Evolutionary conservation across 176 grass and related monocot species (phyloP), one percentile per base, ranked within the genome.

Genomic region (Typha latifolia): DNA sequence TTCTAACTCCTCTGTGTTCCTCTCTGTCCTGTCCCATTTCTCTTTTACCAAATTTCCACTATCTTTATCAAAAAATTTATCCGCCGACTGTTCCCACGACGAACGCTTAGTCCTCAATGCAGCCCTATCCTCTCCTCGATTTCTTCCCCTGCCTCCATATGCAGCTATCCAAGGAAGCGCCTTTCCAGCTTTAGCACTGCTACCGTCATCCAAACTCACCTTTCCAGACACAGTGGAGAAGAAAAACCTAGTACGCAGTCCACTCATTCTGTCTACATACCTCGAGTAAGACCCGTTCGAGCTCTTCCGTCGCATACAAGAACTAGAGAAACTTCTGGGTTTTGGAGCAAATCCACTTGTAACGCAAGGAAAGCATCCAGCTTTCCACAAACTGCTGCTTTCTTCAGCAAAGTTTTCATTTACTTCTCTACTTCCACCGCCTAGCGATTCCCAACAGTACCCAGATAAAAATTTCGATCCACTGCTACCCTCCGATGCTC

Each of bases 51-150:
- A 47, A 57, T 64, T 67, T 34, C 77, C 77, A 22, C 72, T 83
- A 34, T 69, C 81, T 82, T 55, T 82, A 16, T 73, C 77, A 63
- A 99, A 80, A 66, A 87, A 99, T n/a, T 77, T 92, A 16, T 90
- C 89, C 0, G 83, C 89, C 1, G 89, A 89, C 21, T 12, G 77
- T 49, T 92, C 89, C 94, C 94, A 99, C 12, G 89, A 89, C 26
- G 85, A 90, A 57, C 83, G 77, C 16, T 66, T 76, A 61, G 72
- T 67, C 23, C 74, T 79, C 27, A 50, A 16, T 3, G 63, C 26
- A 31, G 26, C 29, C 75, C 5, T 83, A 27, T 67, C 65, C 62
- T 73, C 76, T 22, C 31, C 49, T 12, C 37, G 13, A 7, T 75
- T 63, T 50, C 20, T 51, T 18, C 69, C 51, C 5, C 66, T 51